Conservation (phyloP, 75 land plant species). For the Picea glauca region DNA sequence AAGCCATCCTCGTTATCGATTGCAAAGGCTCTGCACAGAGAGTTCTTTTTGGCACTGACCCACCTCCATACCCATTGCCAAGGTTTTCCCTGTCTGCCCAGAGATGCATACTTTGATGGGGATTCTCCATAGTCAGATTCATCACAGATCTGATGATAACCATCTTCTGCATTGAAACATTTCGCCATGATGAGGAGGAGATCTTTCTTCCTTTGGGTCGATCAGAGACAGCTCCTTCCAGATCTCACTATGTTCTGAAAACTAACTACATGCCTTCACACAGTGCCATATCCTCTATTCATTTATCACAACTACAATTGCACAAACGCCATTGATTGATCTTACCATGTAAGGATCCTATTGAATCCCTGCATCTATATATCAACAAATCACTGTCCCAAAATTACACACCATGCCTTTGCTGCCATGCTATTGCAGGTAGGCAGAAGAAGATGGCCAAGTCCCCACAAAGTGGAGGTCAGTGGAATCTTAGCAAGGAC, state of each 20-base stretch:
- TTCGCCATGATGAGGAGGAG: background rate
- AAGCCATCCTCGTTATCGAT: background rate
- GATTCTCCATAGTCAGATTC: conserved; percentile 4
- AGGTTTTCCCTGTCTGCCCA: background rate
- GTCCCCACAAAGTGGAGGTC: background rate
- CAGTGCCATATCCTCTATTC: too few species aligned
- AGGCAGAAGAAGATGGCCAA: background rate
- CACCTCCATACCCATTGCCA: conserved; percentile 4
- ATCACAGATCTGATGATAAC: background rate
- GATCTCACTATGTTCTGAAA: background rate
- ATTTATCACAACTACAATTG: background rate
- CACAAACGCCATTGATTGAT: background rate
- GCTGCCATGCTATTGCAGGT: background rate
- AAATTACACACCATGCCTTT: background rate
- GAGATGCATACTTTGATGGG: background rate
- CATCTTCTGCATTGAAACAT: background rate
- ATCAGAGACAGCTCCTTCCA: background rate
- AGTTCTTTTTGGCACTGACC: background rate
- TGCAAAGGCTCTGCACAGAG: background rate
- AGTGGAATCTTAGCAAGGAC: conserved; percentile 5
- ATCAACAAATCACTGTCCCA: background rate
- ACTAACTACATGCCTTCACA: too few species aligned
- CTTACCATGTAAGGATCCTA: background rate
- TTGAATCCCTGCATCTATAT: too few species aligned
- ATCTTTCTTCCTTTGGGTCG: background rate